Evolutionary conservation across 2,329 filamentous ascomycete genomes (phyloP).

Genomic region (Alternaria panax): DNA sequence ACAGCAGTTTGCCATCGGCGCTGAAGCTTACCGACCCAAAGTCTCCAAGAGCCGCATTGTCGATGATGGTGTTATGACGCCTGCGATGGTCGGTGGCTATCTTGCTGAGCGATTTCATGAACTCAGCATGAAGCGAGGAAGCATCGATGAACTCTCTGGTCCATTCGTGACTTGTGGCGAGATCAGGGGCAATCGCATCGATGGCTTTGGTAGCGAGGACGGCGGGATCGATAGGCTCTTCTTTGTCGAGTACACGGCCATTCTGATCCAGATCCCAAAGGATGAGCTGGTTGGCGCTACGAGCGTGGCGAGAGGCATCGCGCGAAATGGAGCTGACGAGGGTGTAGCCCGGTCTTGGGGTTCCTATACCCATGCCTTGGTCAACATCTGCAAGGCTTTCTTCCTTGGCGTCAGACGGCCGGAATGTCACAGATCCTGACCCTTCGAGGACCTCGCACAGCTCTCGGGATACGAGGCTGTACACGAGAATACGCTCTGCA

Average conservation of each 20-base stretch:
- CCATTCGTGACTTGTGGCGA: slow-evolving; percentile 38
- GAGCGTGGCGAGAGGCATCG: neutral
- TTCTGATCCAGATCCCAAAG: slow-evolving; percentile 41
- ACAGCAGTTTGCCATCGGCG: slow-evolving; percentile 26
- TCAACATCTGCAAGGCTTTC: neutral
- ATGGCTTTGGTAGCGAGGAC: slow-evolving; percentile 36
- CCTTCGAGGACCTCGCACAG: slow-evolving; percentile 36
- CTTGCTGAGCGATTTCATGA: slow-evolving; percentile 26
- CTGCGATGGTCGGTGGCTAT: slow-evolving; percentile 32
- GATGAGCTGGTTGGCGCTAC: slow-evolving; percentile 20
- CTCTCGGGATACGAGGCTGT: slow-evolving; percentile 31
- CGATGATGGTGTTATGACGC: slow-evolving; percentile 29
- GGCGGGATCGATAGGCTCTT: slow-evolving; percentile 35
- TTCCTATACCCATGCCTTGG: neutral
- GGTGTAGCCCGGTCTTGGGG: slow-evolving; percentile 27
- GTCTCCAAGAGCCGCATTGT: slow-evolving; percentile 19
- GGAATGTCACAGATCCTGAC: slow-evolving; percentile 25
- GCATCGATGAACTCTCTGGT: slow-evolving; percentile 30
- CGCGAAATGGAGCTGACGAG: slow-evolving; percentile 26
- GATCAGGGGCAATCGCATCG: slow-evolving; percentile 33
- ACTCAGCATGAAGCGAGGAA: slow-evolving; percentile 30
- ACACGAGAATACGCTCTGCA: slow-evolving; percentile 24
- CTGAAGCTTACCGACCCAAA: slow-evolving; percentile 29
- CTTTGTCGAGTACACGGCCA: slow-evolving; percentile 36
- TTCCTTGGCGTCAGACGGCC: slow-evolving; percentile 6